A percentile compares a stretch with the other conserved stretches of the same genome.
Evolutionary conservation across 1,284 basidiomycete species (phyloP).

Genomic region (Tausonia pullulans): DNA sequence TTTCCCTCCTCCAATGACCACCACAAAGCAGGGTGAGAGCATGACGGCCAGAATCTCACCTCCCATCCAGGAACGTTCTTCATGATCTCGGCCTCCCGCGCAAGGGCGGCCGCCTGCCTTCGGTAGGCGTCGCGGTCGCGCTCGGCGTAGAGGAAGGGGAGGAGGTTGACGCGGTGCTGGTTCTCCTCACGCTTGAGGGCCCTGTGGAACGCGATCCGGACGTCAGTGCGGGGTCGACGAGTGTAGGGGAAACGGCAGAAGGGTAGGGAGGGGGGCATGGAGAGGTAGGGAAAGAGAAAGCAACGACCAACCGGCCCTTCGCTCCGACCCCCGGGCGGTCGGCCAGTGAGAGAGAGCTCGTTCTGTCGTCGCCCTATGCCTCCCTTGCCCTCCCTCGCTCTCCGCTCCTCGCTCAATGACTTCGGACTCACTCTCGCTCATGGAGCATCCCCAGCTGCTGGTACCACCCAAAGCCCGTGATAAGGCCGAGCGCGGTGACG

Average conservation of each 20-base stretch:
- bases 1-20: background rate
- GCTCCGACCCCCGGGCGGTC: too few species aligned
- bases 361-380: too few species aligned
- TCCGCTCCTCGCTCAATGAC: too few species aligned
- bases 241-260: background rate
- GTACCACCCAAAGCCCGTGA: constrained; percentile 91
- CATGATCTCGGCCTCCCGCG: constrained; percentile 86
- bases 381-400: too few species aligned
- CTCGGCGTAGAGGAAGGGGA: constrained; percentile 84
- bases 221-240: background rate
- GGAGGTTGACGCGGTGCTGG: constrained; percentile 92
- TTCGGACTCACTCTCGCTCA: background rate
- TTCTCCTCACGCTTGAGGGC: constrained; percentile 87
- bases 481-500: constrained; percentile 68
- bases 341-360: too few species aligned
- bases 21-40: background rate
- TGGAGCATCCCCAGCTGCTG: background rate
- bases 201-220: constrained; percentile 39
- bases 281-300: too few species aligned
- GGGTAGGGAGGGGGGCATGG: background rate
- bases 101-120: constrained; percentile 64
- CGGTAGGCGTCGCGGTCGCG: constrained; percentile 83
- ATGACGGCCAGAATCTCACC: constrained; percentile 45
- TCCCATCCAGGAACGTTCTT: constrained; percentile 89
- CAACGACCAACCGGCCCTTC: too few species aligned